Base-by-base conservation (phyloP, 2,329 filamentous ascomycete genomes). In the Colletotrichum neosansevieriae region DNA sequence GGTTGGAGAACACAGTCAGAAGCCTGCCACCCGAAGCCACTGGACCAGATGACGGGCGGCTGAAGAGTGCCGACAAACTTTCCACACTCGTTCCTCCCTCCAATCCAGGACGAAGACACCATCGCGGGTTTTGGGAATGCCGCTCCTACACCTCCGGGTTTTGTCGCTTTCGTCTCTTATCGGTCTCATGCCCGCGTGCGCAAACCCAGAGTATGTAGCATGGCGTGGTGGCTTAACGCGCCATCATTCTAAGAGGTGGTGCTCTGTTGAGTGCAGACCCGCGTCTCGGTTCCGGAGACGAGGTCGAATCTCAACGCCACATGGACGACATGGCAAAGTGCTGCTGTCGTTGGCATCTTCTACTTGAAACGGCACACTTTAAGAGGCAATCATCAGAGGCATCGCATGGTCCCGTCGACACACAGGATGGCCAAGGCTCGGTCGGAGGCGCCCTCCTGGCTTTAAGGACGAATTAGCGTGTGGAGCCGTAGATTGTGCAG, bases 331-430 rank as follows among this genome's bases (percentile, higher is more conserved):
- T 36, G 38, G 21, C 34, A 38, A 36, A 19, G 42, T 45, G 42
- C 15, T 45, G 15, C 49, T 54, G 53, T 40, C 34, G 29, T 15
- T 61, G 44, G 19, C 58, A 69, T 54, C 19, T 58, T 69, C 45
- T 69, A 69, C 51, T 45, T 69, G 67, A 69, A 69, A 69, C 67
- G 50, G 34, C 50, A 53, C 57, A 61, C 58, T 63, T 47, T 47
- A 36, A 29, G 57, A 62, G 50, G 50, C 50, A 50, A 17, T 62
- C 24, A 47, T 57, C 21, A 29, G 21, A 34, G 56, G 29, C 56
- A 66, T 47, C 56, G 63, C 36, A 57, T 17, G n/a, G 24, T 62
- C 50, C 50, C 44, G 56, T 47, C 50, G 32, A 67, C 29, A 42
- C 32, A 65, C 29, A 11, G 9, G 45, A 57, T 34, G 40, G 66